Evolutionary conservation across 805 yeast species (phyloP), one percentile per base, ranked within the genome.

Genomic region (Candida piceae): DNA sequence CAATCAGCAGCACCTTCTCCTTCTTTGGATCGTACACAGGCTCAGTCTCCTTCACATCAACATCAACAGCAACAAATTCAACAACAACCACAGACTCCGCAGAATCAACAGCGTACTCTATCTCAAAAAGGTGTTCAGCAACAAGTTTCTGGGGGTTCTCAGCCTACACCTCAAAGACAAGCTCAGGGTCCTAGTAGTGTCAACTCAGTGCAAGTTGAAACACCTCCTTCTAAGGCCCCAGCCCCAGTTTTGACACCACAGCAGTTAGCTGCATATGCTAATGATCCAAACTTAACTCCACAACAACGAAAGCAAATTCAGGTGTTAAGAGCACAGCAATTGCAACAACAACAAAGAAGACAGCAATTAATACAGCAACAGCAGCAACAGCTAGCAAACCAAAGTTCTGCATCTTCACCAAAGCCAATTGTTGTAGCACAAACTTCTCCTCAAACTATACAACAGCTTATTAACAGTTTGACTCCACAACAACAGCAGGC

Each of bases 291-390:
- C 16, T 49, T 69, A 39, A 65, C 72, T 2, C 68, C 71, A 4
- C 70, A 66, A 38, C 74, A 68, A 40, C 54, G 70, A 33, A 64
- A 59, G 36, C 74, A 68, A 47, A 47, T 69, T n/a, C 69, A 64
- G 40, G 59, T 63, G 58, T 42, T 66, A 29, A 63, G 65, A 40
- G 63, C 66, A 8, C 64, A 59, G 10, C 55, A 49, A 37, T 48
- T 49, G 27, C 56, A 42, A 30, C 61, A 42, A 31, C 48, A 42
- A 30, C 53, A 48, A 31, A 35, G 46, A 32, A 35, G 45, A 25
- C 51, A 47, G 29, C 51, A 47, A 37, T 31, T 24, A n/a, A 31
- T 30, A 4, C 34, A 26, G 17, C 29, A 26, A 13, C 26, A 7
- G 26, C 13, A 20, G 6, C 31, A 33, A 31, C 57, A 47, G 40